Conservation (phyloP, 2,329 filamentous ascomycete genomes). For the Fusarium siculi region DNA sequence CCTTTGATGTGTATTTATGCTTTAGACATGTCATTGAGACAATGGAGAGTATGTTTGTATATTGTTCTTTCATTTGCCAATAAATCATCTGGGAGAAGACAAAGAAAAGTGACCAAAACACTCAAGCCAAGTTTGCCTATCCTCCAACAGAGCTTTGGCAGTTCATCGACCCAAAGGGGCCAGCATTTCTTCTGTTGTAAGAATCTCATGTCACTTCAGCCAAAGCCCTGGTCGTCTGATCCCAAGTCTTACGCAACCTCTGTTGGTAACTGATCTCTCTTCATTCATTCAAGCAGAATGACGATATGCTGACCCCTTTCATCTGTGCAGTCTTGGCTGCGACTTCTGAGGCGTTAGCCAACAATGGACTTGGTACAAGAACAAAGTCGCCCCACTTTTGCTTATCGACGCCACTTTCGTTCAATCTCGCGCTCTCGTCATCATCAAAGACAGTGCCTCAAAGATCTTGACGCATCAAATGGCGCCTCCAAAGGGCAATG, state of each 20-base stretch:
- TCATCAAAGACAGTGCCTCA: background rate
- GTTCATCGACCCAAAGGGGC: background rate
- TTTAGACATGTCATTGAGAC: background rate
- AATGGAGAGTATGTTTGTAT: background rate
- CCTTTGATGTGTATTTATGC: background rate
- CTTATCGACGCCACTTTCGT: background rate
- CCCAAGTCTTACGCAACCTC: background rate
- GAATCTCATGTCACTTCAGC: background rate
- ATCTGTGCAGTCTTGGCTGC: background rate
- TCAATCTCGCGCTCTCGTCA: background rate
- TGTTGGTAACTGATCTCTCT: background rate
- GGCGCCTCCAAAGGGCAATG: background rate
- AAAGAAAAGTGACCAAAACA: background rate
- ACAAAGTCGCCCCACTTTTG: background rate
- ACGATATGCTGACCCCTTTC: accelerated
- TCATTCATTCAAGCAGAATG: no score
- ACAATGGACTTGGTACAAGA: background rate
- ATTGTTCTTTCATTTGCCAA: background rate
- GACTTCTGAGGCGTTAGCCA: background rate
- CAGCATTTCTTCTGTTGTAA: background rate
- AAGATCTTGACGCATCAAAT: background rate
- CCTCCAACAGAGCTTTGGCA: background rate
- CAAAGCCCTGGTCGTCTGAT: background rate
- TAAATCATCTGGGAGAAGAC: accelerated
- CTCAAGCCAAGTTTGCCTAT: background rate